Base-by-base conservation (phyloP, 2,329 filamentous ascomycete genomes). In the Xylaria sp. region DNA sequence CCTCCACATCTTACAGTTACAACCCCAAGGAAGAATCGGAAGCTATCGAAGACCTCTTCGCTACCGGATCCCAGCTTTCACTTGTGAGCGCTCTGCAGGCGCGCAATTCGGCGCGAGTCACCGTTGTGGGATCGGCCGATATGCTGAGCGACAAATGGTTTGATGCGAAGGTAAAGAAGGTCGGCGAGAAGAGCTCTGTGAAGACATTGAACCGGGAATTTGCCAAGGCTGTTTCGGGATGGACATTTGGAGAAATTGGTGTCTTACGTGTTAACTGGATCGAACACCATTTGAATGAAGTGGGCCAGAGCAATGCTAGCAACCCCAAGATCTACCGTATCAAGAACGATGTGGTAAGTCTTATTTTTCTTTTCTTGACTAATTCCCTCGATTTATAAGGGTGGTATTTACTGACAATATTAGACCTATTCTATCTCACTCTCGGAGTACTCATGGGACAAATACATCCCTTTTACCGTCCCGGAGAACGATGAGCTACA, bases 231-330 rank as follows among this genome's bases (percentile, higher is more conserved):
- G 78, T 99, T 60, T 89, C 91, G n/a, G 90, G 87, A n/a, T 99
- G 95, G 95, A 88, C 94, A 0, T 99, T 99, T 83, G 89, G 96
- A 79, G 95, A 99, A 82, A 86, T 89, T 57, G 95, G 95, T 70
- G 92, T 99, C 11, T 77, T 99, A 70, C 90, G 91, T 71, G 91
- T 96, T 71, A 92, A 92, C 75, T 87, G 84, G 72, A 84, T 98
- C 67, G 86, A 93, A 79, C 95, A 99, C 79, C 89, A 89, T 73
- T 79, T 89, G 57, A 78, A 87, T 69, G 86, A 85, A 69, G 82
- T 79, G 61, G 77, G 77, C 37, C 81, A 78, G n/a, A 74, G 75
- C 49, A 84, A 86, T 66, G 84, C 84, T 67, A 84, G 86, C 67
- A 97, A 97, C 81, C 94, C 94, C 9, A 86, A 81, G 59, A 94